Percentiles rank a stretch among this genome's conserved stretches.
Evolutionary conservation across 1,284 basidiomycete species (phyloP).

Genomic region (Megacollybia platyphylla): DNA sequence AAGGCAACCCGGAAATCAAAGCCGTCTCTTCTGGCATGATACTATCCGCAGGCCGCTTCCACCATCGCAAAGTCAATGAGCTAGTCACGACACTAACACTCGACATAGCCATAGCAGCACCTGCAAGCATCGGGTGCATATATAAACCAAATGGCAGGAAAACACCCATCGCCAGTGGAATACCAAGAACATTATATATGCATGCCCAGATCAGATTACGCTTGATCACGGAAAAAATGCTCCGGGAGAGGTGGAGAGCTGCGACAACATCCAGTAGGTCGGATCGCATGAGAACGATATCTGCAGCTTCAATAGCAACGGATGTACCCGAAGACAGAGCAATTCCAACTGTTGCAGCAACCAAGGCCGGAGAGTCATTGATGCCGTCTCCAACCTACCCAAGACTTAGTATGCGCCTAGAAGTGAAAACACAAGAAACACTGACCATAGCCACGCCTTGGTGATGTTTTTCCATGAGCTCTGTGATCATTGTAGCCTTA

Average conservation of each 20-base stretch:
- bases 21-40: constrained; percentile 50
- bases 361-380: constrained; percentile 96
- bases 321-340: constrained; percentile 93
- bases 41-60: constrained; percentile 62
- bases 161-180: constrained; percentile 97
- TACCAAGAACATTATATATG: constrained; percentile 87
- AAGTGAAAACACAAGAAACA: constrained; percentile 4
- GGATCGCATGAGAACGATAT: constrained; percentile 94
- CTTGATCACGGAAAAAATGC: constrained; percentile 85
- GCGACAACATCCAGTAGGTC: constrained; percentile 96
- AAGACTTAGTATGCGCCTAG: constrained; percentile 3
- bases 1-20: constrained; percentile 15
- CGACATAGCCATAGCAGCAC: constrained; percentile 95
- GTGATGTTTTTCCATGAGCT: constrained; percentile 59
- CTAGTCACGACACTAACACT: constrained; percentile 93
- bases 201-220: constrained; percentile 89
- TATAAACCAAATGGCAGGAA: constrained; percentile 88
- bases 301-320: constrained; percentile 95
- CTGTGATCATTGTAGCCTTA: constrained; percentile 73
- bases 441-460: constrained; percentile 82
- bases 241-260: constrained; percentile 80
- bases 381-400: constrained; percentile 93
- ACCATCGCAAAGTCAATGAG: constrained; percentile 80
- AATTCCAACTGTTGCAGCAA: constrained; percentile 90
- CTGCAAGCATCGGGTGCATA: constrained; percentile 97